Conservation (phyloP, 2,329 filamentous ascomycete species). For the Diaporthe longicolla region DNA sequence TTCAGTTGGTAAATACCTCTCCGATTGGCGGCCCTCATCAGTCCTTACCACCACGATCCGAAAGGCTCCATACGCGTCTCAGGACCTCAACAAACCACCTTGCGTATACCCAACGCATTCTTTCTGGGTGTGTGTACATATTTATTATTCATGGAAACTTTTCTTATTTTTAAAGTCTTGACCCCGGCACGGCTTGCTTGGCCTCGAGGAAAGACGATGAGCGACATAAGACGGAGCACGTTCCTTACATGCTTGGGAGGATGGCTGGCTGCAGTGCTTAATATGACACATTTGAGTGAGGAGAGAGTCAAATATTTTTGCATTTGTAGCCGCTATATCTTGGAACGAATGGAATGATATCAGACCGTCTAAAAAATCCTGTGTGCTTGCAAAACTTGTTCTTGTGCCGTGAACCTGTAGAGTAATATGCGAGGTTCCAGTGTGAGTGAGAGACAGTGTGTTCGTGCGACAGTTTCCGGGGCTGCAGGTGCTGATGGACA, state of each 20-base stretch:
- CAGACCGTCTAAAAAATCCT: not conserved
- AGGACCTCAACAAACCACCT: slow-evolving; percentile 5
- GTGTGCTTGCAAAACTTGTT: not conserved
- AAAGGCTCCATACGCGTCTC: not conserved
- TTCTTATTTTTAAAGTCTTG: not conserved
- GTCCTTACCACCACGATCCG: not conserved
- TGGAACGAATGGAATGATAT: slow-evolving; percentile 33
- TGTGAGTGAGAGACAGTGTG: too few relatives aligned
- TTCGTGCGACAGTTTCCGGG: too few relatives aligned
- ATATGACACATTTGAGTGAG: slow-evolving; percentile 12
- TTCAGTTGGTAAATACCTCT: slow-evolving; percentile 70
- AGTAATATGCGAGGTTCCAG: not conserved
- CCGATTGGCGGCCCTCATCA: not conserved
- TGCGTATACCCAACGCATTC: slow-evolving; percentile 36
- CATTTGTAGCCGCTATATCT: slow-evolving; percentile 29
- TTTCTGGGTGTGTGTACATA: slow-evolving; percentile 38
- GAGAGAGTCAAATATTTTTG: slow-evolving; percentile 14
- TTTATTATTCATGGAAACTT: slow-evolving; percentile 28
- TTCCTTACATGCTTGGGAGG: slow-evolving; percentile 14
- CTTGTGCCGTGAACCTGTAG: not conserved
- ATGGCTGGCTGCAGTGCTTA: slow-evolving; percentile 23
- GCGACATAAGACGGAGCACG: slow-evolving; percentile 14
- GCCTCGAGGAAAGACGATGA: not conserved
- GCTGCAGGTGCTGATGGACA: not conserved
- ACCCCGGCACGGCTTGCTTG: not conserved